Evolutionary conservation across 139 green algal genomes (phyloP).

Genomic region (Tetradesmus lagerheimii): DNA sequence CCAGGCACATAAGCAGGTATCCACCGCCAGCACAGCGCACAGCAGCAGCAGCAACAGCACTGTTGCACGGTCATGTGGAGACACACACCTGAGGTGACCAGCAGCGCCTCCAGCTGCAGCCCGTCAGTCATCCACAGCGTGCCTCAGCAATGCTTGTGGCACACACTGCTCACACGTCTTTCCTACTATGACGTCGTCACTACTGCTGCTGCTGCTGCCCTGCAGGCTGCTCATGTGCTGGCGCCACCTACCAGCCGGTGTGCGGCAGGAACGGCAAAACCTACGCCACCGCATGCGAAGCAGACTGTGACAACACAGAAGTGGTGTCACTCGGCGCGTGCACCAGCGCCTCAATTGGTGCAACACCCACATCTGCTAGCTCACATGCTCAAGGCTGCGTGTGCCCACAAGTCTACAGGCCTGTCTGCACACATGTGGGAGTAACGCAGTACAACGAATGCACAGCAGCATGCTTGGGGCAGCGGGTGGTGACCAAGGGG

Average conservation of each 20-base stretch:
- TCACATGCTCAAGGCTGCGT: background rate
- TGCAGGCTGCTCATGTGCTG: conserved; percentile 1
- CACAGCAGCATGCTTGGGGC: background rate
- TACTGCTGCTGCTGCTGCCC: conserved; percentile 8
- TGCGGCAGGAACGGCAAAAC: conserved; percentile 49
- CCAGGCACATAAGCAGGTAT: no score
- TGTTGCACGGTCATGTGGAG: no score
- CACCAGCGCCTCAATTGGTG: background rate
- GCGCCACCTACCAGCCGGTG: conserved; percentile 46
- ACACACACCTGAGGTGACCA: no score
- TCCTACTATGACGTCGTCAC: no score
- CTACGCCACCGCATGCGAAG: conserved; percentile 45
- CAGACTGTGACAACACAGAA: background rate
- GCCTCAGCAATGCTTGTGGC: no score
- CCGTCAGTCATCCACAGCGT: no score
- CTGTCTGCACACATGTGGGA: background rate
- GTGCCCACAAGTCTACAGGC: background rate
- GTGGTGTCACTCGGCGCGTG: background rate
- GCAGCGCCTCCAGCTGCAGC: background rate
- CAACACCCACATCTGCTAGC: background rate
- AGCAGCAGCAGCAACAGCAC: background rate
- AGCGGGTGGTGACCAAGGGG: background rate
- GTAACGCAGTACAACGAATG: background rate
- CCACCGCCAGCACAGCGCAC: no score
- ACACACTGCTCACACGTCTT: no score